Base-by-base conservation (phyloP, 768 basidiomycete species). In the Lentinula boryana region DNA sequence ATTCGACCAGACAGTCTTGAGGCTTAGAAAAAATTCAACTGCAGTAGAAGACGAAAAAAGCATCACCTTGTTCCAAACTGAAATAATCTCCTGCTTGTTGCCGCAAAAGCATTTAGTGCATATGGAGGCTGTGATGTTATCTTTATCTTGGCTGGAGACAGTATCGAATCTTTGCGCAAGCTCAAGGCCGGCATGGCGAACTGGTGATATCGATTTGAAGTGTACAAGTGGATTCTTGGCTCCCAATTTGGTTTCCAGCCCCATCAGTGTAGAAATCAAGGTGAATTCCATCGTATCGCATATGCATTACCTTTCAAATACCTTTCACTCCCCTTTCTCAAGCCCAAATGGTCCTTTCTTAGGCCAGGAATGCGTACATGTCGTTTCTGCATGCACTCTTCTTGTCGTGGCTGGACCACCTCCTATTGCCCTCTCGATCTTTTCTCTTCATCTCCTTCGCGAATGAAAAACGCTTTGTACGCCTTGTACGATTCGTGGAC, bases 281-380 rank as follows among this genome's bases (percentile, higher is more conserved):
- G 96, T 93, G 10, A 46, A 15, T 48, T n/a, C 21, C 21, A 48
- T 48, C 21, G 9, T 23, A 48, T 18, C 7, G 7, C 18, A 21
- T 23, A 9, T 21, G 9, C 18, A 21, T 7, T 23, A 7, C 46
- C 9, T 18, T 21, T 23, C 12, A 18, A 21, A 13, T 5, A 4
- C 10, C 33, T 15, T 33, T 31, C 63, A 18, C 59, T 53, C 40
- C 4, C 27, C 27, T 35, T 38, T 15, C 58, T 35, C 4, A 68
- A 97, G 96, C 96, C 96, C 35, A 99, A 99, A 78, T 99, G 96
- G 95, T 93, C 87, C 3, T 97, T 99, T 72, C 73, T 98, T 41
- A 75, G 41, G 89, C 87, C 1, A 77, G 71, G 13, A 62, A 67
- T 65, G 6, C 74, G 72, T 41, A 87, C 89, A 15, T 96, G 95